Evolutionary conservation across 2,329 filamentous ascomycete genomes (phyloP).

Genomic region (Onygena corvina): DNA sequence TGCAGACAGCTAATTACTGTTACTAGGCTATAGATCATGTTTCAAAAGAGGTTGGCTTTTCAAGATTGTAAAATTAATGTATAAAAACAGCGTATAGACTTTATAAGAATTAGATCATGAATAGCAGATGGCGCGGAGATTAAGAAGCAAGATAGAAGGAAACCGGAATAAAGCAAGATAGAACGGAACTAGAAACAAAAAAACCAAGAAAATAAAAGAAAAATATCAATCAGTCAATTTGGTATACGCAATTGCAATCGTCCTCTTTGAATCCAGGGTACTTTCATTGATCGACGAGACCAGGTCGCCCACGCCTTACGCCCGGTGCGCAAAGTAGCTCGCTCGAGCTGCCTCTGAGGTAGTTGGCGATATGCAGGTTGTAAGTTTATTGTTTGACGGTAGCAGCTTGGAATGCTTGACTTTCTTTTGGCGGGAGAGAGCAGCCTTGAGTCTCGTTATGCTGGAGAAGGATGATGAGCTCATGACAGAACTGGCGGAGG

Average conservation of each 20-base stretch:
- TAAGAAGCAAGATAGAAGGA: background rate
- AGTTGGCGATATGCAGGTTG: background rate
- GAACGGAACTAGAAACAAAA: background rate
- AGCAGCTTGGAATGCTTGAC: background rate
- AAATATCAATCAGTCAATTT: background rate
- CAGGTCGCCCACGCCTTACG: background rate
- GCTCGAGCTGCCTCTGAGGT: constrained; percentile 10
- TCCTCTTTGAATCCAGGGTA: background rate
- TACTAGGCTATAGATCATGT: too few species aligned
- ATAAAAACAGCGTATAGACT: too few species aligned
- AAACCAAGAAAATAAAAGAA: background rate
- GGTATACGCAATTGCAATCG: background rate
- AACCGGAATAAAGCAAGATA: background rate
- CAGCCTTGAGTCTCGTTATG: constrained; percentile 9
- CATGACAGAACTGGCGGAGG: constrained; percentile 6
- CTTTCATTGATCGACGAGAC: background rate
- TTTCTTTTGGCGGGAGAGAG: constrained; percentile 1
- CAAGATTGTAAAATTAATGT: too few species aligned
- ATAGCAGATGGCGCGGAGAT: background rate
- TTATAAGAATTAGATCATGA: background rate
- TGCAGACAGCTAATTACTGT: too few species aligned
- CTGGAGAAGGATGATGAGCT: constrained; percentile 8
- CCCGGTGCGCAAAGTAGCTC: constrained; percentile 8
- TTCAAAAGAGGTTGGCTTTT: too few species aligned
- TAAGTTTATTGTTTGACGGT: background rate